Base-by-base conservation (phyloP, 1,284 basidiomycete species). In the Cutaneotrichosporon sp. region DNA sequence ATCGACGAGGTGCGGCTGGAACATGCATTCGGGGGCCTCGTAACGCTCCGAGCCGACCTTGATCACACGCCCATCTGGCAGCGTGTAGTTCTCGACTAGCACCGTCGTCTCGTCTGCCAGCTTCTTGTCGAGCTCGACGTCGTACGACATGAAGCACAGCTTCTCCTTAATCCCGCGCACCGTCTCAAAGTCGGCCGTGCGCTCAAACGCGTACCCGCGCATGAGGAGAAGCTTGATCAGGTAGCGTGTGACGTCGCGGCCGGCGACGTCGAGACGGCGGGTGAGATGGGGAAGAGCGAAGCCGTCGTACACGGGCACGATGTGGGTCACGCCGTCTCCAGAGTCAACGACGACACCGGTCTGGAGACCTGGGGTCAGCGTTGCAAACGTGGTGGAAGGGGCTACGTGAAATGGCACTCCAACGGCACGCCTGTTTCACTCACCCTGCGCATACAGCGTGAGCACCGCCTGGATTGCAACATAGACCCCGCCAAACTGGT, bases 1-100 rank as follows among this genome's bases (percentile, higher is more conserved):
- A 71, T 99, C 97, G 60, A 99, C 93, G 9, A 99, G 85, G 80
- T 97, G 92, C 30, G 97, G 97, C 81, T 99, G 95, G 89, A 99
- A 99, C 92, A 99, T 94, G 83, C 97, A 99, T 81, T 99, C 97
- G 13, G 97, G 97, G n/a, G 96, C 97, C 81, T 97, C 93, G 79
- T 97, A 99, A n/a, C 97, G 89, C 80, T 99, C 97, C 2, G 92
- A 93, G 31, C 96, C 97, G 62, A 99, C 92, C 84, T 97, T 97
- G 86, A 99, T 97, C 36, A 86, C 87, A 53, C 97, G 90, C 2
- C 97, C 97, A 75, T 99, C 96, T 2, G 97, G 97, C 32, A 99
- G 89, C 90, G 92, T 96, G 80, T 99, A 99, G 78, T 84, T 94
- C 82, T 99, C 97, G 6, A 98, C 94, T 11, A 99, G 84, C 2